A percentile compares a stretch with the other conserved stretches of the same genome.
Evolutionary conservation across 768 basidiomycete genomes (phyloP).

Genomic region (Calocybe cyanea): DNA sequence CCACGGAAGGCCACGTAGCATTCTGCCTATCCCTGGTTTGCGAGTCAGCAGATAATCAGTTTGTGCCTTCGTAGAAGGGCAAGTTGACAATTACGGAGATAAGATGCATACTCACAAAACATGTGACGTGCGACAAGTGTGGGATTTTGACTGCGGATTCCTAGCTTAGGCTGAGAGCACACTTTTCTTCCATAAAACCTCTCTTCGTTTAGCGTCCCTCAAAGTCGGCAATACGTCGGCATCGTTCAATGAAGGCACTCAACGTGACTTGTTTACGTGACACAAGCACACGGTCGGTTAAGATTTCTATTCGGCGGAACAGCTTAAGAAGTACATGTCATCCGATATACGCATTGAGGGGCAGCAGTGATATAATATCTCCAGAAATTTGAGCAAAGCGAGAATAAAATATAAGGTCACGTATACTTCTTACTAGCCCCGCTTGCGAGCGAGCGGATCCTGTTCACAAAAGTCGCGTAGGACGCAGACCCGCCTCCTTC

Average conservation of each 20-base stretch:
- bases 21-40: neutral
- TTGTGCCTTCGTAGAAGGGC: conserved; percentile 7
- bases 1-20: conserved; percentile 15
- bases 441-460: conserved; percentile 47
- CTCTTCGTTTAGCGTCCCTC: neutral
- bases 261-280: neutral
- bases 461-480: conserved; percentile 53
- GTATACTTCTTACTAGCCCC: conserved; percentile 51
- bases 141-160: conserved; percentile 8
- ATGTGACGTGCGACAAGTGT: conserved; percentile 4
- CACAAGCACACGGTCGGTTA: neutral
- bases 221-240: neutral
- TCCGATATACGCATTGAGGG: conserved; percentile 61
- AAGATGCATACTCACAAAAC: conserved; percentile 1
- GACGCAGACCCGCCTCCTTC: conserved; percentile 56
- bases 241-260: too few relatives aligned
- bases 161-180: too few relatives aligned
- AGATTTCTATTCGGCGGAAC: neutral
- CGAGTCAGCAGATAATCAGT: conserved; percentile 7
- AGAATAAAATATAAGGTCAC: neutral
- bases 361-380: conserved; percentile 68
- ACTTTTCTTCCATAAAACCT: neutral
- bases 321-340: too few relatives aligned
- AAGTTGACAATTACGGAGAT: conserved; percentile 7
- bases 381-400: neutral